Conservation (phyloP, 192 early-diverging fungal genomes). For the Irineochytrium annulatum region DNA sequence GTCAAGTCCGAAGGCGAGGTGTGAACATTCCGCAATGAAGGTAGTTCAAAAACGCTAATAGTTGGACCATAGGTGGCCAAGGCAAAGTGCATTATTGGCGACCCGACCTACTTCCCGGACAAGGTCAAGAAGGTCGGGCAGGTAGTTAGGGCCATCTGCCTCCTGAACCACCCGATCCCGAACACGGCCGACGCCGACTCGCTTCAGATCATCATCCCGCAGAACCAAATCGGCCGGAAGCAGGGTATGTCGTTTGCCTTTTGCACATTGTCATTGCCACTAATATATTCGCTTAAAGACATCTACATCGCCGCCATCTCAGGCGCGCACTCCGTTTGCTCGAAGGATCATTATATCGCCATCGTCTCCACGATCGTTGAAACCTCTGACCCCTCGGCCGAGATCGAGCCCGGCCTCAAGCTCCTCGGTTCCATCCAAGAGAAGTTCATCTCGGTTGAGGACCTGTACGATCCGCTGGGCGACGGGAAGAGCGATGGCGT, state of each 20-base stretch:
- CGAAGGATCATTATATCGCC: conserved; percentile 81
- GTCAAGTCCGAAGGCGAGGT: conserved; percentile 83
- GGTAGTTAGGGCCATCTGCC: conserved; percentile 93
- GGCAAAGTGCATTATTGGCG: conserved; percentile 86
- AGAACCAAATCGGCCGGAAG: conserved; percentile 88
- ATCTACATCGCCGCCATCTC: conserved; percentile 95
- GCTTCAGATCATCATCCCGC: conserved; percentile 94
- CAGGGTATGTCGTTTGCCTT: conserved; percentile 46
- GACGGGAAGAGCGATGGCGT: conserved; percentile 80
- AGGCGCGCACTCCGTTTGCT: conserved; percentile 82
- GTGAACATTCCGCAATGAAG: no score
- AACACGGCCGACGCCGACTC: conserved; percentile 82
- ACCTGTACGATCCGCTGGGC: conserved; percentile 77
- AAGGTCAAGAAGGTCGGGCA: conserved; percentile 76
- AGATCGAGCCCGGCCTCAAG: conserved; percentile 79
- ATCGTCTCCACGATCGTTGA: conserved; percentile 90
- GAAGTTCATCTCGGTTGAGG: conserved; percentile 83
- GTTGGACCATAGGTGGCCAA: no score
- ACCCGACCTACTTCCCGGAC: conserved; percentile 85
- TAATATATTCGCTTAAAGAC: conserved; percentile 46
- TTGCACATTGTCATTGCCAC: not conserved
- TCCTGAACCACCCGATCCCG: conserved; percentile 87
- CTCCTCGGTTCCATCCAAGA: conserved; percentile 87
- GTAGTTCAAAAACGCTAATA: no score
- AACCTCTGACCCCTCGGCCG: conserved; percentile 80